Conservation (phyloP, 2,329 filamentous ascomycete genomes). For the Diaporthe vaccinii region DNA sequence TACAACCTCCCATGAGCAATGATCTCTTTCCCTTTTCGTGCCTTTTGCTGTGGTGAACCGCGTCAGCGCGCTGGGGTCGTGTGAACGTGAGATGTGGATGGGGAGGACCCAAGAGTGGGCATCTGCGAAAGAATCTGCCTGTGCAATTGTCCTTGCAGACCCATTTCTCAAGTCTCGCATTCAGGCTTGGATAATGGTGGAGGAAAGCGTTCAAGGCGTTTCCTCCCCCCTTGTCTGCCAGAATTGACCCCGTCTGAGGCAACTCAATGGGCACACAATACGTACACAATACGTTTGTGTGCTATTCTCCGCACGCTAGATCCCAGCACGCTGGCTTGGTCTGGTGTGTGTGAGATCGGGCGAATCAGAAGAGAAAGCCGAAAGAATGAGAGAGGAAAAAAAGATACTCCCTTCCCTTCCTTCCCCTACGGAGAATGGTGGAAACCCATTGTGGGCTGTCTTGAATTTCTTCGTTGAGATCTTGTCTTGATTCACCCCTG, state of each 20-base stretch:
- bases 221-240: slow-evolving; percentile 6
- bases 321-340: slow-evolving; percentile 16
- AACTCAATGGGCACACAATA: slow-evolving; percentile 30
- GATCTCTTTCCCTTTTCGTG: slow-evolving; percentile 27
- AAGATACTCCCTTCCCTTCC: slow-evolving; percentile 44
- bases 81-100: slow-evolving; percentile 20
- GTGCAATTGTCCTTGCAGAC: slow-evolving; percentile 12
- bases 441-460: slow-evolving; percentile 38
- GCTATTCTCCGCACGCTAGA: slow-evolving; percentile 29
- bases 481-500: slow-evolving; percentile 43
- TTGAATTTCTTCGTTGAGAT: slow-evolving; percentile 39
- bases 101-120: not conserved
- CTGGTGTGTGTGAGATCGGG: slow-evolving; percentile 20
- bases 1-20: slow-evolving; percentile 15
- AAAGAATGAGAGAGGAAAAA: slow-evolving; percentile 36
- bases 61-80: slow-evolving; percentile 8
- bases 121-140: slow-evolving; percentile 13
- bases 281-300: slow-evolving; percentile 33
- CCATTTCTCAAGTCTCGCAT: slow-evolving; percentile 10
- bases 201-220: slow-evolving; percentile 1
- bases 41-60: slow-evolving; percentile 23
- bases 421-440: slow-evolving; percentile 39
- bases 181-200: not conserved
- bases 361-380: slow-evolving; percentile 32
- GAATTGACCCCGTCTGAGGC: slow-evolving; percentile 17